Conservation (phyloP, 2,329 filamentous ascomycete species). For the Hypoxylon sp. region DNA sequence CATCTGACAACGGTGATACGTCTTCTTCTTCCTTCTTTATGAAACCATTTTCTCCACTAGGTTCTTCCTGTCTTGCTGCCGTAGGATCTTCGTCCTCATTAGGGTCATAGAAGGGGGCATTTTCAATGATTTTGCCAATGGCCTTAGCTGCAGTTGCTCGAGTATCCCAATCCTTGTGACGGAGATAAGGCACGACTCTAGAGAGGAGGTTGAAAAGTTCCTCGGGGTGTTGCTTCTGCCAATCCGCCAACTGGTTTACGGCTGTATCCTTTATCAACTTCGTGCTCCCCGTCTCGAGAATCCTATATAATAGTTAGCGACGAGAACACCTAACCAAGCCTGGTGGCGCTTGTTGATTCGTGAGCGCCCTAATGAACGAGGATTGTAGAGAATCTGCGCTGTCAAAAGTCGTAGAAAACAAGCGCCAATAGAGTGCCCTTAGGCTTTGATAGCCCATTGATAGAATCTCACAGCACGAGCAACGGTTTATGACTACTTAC, state of each 20-base stretch:
- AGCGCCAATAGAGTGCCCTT: background rate
- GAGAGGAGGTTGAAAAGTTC: constrained; percentile 96
- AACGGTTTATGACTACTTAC: constrained; percentile 68
- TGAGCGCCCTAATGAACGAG: background rate
- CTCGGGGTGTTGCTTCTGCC: constrained; percentile 97
- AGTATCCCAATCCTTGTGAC: constrained; percentile 97
- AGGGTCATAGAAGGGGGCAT: constrained; percentile 90
- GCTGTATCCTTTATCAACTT: constrained; percentile 96
- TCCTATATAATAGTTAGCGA: constrained; percentile 64
- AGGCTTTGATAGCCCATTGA: background rate
- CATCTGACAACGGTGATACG: constrained; percentile 66
- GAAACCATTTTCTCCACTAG: constrained; percentile 58
- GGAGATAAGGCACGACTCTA: constrained; percentile 93
- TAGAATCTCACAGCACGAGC: background rate
- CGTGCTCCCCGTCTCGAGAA: constrained; percentile 97
- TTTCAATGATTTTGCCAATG: constrained; percentile 91
- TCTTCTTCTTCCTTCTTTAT: constrained; percentile 76
- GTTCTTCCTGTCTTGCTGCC: constrained; percentile 62
- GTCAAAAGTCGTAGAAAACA: constrained; percentile 2
- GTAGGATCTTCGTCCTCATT: constrained; percentile 77
- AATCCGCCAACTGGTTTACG: constrained; percentile 95
- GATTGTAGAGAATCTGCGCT: background rate
- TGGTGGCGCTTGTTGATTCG: background rate
- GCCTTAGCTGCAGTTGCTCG: constrained; percentile 93
- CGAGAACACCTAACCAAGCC: constrained; percentile 1